phyloP scores from a whole-genome alignment of 495 filamentous ascomycete genomes.

The Pyrenula aspistea region DNA sequence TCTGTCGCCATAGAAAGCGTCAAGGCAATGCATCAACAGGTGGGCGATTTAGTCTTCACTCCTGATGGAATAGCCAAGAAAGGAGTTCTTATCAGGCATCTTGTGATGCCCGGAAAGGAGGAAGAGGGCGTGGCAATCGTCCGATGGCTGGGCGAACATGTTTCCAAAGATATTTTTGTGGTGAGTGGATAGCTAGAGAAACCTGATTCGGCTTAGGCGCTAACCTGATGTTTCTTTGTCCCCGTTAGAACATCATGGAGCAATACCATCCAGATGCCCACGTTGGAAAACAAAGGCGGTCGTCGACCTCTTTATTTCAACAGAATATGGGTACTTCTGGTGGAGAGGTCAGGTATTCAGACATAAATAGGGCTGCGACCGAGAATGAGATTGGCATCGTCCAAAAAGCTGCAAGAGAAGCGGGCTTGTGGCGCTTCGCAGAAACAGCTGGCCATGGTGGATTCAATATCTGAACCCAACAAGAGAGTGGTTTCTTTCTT shows the following conservation, averaged over 20 bases:
- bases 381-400: constrained; percentile 50
- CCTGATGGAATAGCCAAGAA: constrained; percentile 63
- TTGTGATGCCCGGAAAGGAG: constrained; percentile 68
- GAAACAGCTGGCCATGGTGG: constrained; percentile 57
- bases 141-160: constrained; percentile 51
- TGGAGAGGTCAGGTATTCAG: constrained; percentile 51
- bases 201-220: too few species aligned
- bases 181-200: too few species aligned
- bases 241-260: constrained; percentile 71
- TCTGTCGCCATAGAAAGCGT: constrained; percentile 56
- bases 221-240: too few species aligned
- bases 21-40: constrained; percentile 62
- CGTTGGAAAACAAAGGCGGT: constrained; percentile 52
- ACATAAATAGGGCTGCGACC: constrained; percentile 60
- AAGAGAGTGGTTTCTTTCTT: neutral
- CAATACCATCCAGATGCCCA: constrained; percentile 67
- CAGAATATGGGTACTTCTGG: constrained; percentile 8
- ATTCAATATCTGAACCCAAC: constrained; percentile 45
- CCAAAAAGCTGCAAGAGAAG: constrained; percentile 48
- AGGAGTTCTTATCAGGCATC: constrained; percentile 58
- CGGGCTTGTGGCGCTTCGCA: constrained; percentile 64
- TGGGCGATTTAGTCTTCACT: constrained; percentile 66
- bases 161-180: constrained; percentile 57
- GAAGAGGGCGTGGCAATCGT: constrained; percentile 58
- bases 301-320: constrained; percentile 4